Conservation (phyloP, 176 grass and related monocot genomes). For the Themeda triandra region DNA sequence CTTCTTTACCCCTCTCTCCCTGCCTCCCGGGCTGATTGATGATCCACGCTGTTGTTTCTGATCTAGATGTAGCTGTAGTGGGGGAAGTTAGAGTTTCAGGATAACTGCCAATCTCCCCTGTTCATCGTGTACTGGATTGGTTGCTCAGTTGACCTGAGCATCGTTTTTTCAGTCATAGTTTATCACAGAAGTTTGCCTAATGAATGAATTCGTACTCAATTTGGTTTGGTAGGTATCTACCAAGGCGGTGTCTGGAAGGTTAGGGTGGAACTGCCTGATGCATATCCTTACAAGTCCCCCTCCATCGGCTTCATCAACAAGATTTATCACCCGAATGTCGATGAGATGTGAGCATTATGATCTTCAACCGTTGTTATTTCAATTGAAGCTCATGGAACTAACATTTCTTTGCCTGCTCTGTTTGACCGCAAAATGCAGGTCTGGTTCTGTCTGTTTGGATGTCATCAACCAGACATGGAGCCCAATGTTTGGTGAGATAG, state of each 20-base stretch:
- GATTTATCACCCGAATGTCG: slow-evolving; percentile 97
- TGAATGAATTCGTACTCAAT: slow-evolving; percentile 8
- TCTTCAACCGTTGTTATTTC: not conserved
- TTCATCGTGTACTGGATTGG: not conserved
- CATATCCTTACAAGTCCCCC: slow-evolving; percentile 93
- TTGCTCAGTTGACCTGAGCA: not conserved
- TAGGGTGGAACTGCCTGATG: slow-evolving; percentile 95
- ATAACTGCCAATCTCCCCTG: not conserved
- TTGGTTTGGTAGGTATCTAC: slow-evolving; percentile 70
- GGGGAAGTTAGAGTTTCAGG: not conserved
- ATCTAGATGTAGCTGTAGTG: slow-evolving; percentile 33
- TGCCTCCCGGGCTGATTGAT: not conserved
- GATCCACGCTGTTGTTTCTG: slow-evolving; percentile 1
- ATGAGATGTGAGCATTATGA: slow-evolving; percentile 76
- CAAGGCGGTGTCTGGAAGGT: slow-evolving; percentile 98
- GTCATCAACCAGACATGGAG: slow-evolving; percentile 99
- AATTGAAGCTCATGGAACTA: not conserved
- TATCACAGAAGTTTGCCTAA: not conserved
- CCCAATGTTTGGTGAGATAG: slow-evolving; percentile 90
- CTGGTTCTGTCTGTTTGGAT: slow-evolving; percentile 99
- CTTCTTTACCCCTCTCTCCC: not conserved
- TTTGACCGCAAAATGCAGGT: slow-evolving; percentile 49
- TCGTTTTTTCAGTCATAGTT: not conserved
- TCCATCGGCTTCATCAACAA: slow-evolving; percentile 96
- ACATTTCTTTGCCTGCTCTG: slow-evolving; percentile 4